A percentile compares a stretch with the other conserved stretches of the same genome.
Evolutionary conservation across 1,284 basidiomycete genomes (phyloP).

Genomic region (Kwoniella shivajii): DNA sequence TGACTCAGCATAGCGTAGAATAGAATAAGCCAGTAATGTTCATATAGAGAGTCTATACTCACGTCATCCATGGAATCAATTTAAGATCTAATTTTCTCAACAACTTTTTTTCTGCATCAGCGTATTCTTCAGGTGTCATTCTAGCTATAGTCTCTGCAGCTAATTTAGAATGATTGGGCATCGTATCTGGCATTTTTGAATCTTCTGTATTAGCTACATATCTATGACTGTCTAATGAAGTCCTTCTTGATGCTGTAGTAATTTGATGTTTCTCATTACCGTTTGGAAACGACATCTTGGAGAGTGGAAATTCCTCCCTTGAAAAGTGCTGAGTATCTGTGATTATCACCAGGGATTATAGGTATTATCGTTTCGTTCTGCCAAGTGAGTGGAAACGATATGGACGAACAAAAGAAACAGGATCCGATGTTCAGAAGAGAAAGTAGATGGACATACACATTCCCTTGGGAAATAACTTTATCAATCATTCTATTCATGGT

Average conservation of each 20-base stretch:
- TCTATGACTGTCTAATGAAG: slow-evolving; percentile 12
- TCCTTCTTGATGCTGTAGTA: not conserved
- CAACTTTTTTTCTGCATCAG: slow-evolving; percentile 44
- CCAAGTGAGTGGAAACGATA: too few relatives aligned
- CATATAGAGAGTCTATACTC: slow-evolving; percentile 17
- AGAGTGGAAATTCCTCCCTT: not conserved
- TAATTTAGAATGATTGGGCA: slow-evolving; percentile 13
- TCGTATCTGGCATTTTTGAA: slow-evolving; percentile 15
- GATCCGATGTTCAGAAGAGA: too few relatives aligned
- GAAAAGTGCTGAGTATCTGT: not conserved
- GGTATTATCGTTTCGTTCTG: too few relatives aligned
- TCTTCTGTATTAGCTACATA: slow-evolving; percentile 14
- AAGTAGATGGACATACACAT: too few relatives aligned
- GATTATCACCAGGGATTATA: too few relatives aligned
- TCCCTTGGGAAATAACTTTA: too few relatives aligned
- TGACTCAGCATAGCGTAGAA: not conserved
- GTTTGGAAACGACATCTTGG: not conserved
- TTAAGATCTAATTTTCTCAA: slow-evolving; percentile 51
- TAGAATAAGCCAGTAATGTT: too few relatives aligned
- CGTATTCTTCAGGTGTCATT: slow-evolving; percentile 45
- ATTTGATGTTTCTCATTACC: not conserved
- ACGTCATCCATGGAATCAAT: slow-evolving; percentile 55
- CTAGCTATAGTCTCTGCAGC: slow-evolving; percentile 28
- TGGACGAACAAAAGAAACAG: too few relatives aligned
- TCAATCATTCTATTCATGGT: too few relatives aligned